Percentiles rank a stretch among this genome's conserved stretches.
Evolutionary conservation across 164 flowering plant genomes (phyloP).

Genomic region (Chimonanthus salicifolius): DNA sequence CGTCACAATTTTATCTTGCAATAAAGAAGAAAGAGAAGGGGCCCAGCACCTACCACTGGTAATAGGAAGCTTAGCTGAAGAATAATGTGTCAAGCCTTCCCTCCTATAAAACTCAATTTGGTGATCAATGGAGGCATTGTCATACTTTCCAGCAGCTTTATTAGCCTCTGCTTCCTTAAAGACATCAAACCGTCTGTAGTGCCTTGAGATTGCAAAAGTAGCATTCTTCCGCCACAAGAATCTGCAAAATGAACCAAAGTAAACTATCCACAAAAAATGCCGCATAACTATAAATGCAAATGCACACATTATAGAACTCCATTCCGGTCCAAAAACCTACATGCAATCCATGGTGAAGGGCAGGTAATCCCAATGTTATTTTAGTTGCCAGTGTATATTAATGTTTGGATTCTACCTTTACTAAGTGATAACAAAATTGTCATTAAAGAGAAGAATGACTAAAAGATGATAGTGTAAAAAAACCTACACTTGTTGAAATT

Average conservation of each 20-base stretch:
- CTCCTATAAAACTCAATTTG: constrained; percentile 76
- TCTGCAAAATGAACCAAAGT: constrained; percentile 32
- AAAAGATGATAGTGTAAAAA: too few species aligned
- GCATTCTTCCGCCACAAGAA: constrained; percentile 86
- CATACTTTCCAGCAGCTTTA: constrained; percentile 88
- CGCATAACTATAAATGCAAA: neutral
- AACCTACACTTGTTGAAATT: too few species aligned
- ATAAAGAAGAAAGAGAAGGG: neutral
- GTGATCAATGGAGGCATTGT: constrained; percentile 73
- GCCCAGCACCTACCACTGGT: constrained; percentile 65
- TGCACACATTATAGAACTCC: too few species aligned
- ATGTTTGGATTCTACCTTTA: too few species aligned
- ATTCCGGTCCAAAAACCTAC: too few species aligned
- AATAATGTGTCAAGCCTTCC: constrained; percentile 87
- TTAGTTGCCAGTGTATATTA: too few species aligned
- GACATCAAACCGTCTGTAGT: constrained; percentile 89
- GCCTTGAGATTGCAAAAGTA: constrained; percentile 90
- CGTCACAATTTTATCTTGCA: constrained; percentile 2
- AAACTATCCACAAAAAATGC: neutral
- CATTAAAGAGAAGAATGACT: too few species aligned
- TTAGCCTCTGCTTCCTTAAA: constrained; percentile 95
- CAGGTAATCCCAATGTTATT: too few species aligned
- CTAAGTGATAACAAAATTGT: too few species aligned
- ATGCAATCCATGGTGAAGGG: too few species aligned
- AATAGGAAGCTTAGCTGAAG: constrained; percentile 83